A percentile compares a stretch with the other conserved stretches of the same genome.
Conservation (phyloP, 164 flowering plant species). For the Stephania yunnanensis region DNA sequence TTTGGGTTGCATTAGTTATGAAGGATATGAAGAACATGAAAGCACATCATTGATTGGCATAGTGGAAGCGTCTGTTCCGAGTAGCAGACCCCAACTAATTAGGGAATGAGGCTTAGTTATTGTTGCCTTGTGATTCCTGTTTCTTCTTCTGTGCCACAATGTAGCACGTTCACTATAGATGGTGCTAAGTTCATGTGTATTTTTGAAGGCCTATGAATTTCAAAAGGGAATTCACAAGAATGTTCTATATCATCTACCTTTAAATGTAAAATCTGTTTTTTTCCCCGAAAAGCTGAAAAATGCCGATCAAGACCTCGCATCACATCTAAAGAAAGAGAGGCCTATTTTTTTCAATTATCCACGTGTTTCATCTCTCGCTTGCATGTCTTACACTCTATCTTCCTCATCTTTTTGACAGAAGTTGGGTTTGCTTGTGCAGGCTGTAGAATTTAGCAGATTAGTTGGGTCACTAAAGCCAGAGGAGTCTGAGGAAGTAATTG, state of each 20-base stretch:
- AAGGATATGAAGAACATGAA: no score
- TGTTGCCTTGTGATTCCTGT: neutral
- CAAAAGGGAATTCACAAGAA: neutral
- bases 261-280: neutral
- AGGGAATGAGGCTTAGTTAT: no score
- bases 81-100: no score
- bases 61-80: no score
- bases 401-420: neutral
- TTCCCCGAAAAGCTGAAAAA: neutral
- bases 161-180: neutral
- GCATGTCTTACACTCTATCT: neutral
- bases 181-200: neutral
- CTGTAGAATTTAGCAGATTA: slow-evolving; percentile 86
- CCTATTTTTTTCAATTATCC: neutral
- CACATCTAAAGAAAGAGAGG: neutral
- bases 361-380: neutral
- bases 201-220: neutral
- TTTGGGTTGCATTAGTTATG: no score
- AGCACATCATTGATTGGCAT: no score
- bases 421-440: slow-evolving; percentile 34
- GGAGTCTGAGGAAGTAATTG: slow-evolving; percentile 88
- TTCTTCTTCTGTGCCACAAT: neutral
- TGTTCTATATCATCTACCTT: neutral
- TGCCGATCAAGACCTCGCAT: neutral
- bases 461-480: slow-evolving; percentile 79